phyloP scores from a whole-genome alignment of 2,329 filamentous ascomycete species.

The Macrophomina phaseolina region DNA sequence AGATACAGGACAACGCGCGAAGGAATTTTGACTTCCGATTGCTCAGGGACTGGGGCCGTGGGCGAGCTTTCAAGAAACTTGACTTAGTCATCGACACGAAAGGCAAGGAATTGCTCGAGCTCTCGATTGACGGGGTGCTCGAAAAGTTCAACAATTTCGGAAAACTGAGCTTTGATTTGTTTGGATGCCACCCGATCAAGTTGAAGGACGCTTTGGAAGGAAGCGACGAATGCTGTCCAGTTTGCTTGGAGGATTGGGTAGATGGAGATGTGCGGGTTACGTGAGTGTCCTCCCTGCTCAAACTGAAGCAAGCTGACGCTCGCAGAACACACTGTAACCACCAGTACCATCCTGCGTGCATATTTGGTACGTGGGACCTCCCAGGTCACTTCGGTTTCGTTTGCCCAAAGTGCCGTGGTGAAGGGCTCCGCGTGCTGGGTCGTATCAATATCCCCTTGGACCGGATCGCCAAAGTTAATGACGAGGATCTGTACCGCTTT shows the following conservation, averaged over 20 bases:
- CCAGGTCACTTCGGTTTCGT: neutral
- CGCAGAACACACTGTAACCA: neutral
- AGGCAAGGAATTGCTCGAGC: neutral
- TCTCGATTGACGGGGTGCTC: neutral
- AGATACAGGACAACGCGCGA: neutral
- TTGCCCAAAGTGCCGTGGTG: neutral
- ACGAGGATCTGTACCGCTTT: neutral
- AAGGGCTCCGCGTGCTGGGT: neutral
- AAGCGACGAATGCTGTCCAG: neutral
- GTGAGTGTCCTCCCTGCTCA: neutral
- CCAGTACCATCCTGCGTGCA: neutral
- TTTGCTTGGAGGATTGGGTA: neutral
- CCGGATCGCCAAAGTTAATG: neutral
- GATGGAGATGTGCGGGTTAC: neutral
- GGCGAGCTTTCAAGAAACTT: neutral
- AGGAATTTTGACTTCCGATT: neutral
- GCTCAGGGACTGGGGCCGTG: neutral
- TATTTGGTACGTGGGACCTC: neutral
- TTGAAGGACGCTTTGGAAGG: neutral
- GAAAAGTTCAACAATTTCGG: neutral
- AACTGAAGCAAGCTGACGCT: neutral
- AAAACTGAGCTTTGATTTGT: neutral
- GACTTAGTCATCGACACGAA: neutral
- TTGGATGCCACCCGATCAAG: neutral
- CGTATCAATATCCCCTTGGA: neutral